Conservation (phyloP, 495 filamentous ascomycete species). For the Zalerion maritima region DNA sequence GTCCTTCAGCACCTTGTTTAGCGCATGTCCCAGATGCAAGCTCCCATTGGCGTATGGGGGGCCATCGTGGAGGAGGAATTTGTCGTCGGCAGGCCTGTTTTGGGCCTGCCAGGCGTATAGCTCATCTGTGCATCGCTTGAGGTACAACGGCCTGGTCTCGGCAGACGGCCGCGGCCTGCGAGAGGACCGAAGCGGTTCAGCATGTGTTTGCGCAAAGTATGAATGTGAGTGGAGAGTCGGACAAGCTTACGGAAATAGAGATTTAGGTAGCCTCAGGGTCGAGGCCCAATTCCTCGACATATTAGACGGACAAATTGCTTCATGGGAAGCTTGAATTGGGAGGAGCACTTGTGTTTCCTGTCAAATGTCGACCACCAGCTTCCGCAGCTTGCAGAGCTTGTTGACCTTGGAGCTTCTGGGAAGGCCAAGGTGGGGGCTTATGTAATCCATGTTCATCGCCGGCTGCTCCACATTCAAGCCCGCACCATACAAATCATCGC, state of each 20-base stretch:
- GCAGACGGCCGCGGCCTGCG: conserved; percentile 31
- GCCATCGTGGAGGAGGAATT: conserved; percentile 85
- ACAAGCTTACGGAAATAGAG: conserved; percentile 28
- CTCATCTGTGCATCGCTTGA: conserved; percentile 68
- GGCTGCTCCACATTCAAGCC: no score
- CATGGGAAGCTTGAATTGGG: no score
- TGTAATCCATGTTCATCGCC: no score
- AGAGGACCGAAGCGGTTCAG: conserved; percentile 11
- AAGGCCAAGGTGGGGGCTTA: no score
- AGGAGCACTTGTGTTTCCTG: no score
- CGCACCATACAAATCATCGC: no score
- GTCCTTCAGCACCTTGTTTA: conserved; percentile 97
- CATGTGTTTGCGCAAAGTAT: conserved; percentile 1
- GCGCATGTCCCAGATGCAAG: conserved; percentile 91
- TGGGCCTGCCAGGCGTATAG: conserved; percentile 74
- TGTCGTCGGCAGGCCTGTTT: conserved; percentile 38
- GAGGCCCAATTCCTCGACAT: conserved; percentile 37
- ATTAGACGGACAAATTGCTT: no score
- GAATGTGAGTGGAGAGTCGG: conserved; percentile 1
- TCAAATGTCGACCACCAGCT: no score
- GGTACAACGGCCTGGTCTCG: conserved; percentile 40
- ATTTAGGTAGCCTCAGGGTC: conserved; percentile 34
- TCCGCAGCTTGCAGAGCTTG: no score
- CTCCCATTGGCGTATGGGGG: conserved; percentile 92
- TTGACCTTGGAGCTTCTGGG: no score